Conservation (phyloP, 176 grass and related monocot genomes). For the Oryza glaberrima region DNA sequence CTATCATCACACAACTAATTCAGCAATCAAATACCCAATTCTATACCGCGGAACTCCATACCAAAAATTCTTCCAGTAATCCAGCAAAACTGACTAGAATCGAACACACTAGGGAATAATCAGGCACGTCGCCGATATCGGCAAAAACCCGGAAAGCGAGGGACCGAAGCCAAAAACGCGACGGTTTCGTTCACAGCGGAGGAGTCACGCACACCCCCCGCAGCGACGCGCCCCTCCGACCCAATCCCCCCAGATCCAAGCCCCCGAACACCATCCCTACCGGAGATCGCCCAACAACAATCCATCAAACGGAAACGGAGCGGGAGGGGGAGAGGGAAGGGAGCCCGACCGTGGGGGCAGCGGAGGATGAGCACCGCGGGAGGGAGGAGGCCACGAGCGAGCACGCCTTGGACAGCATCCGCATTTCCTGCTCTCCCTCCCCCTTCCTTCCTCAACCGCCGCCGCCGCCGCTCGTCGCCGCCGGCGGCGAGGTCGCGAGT, state of each 20-base stretch:
- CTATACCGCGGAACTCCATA: neutral
- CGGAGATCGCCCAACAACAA: neutral
- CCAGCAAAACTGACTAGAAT: neutral
- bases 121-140: neutral
- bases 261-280: neutral
- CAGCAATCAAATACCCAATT: neutral
- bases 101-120: neutral
- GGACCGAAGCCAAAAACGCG: conserved; percentile 18
- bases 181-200: conserved; percentile 27
- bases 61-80: neutral
- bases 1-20: conserved; percentile 4
- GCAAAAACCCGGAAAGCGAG: neutral
- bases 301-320: neutral
- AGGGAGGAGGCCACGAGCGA: conserved; percentile 75
- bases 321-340: neutral
- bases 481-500: conserved; percentile 12
- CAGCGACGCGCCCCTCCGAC: neutral
- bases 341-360: conserved; percentile 54
- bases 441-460: neutral
- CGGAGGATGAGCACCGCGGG: conserved; percentile 76
- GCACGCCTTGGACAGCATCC: conserved; percentile 85
- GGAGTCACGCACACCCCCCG: neutral
- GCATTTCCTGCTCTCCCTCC: conserved; percentile 43
- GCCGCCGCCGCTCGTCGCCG: neutral
- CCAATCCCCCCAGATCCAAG: conserved; percentile 37